Base-by-base conservation (phyloP, 2,329 filamentous ascomycete genomes). In the Cladophialophora exuberans region DNA sequence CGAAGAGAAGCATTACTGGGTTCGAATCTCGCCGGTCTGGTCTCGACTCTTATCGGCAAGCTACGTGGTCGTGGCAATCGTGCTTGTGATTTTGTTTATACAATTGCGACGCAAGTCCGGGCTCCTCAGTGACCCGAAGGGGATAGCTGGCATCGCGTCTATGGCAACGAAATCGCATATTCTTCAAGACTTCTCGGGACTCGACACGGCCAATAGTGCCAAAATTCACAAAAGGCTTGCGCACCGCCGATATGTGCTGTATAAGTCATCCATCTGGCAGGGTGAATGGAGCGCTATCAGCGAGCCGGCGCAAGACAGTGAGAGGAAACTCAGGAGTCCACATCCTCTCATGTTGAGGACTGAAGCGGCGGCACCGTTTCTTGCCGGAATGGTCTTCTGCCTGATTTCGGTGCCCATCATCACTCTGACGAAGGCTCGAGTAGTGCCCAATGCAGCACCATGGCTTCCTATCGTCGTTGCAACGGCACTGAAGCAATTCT, bases 191-290 rank as follows among this genome's bases (percentile, higher is more conserved):
- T 79, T 79, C 50, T 69, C 72, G 18, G 75, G 74, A 2, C 65
- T 78, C 22, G 76, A 79, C 51, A 70, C 69, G 15, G 75, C 73
- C 1, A 69, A 70, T 4, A 64, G 74, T 17, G 61, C 70, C 4
- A 69, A 72, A 39, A 79, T 79, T 28, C 76, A 79, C 59, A 74
- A 75, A 57, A 70, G 72, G 55, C 68, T 79, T 2, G 68, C 70
- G 6, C 69, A 76, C 52, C 69, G 76, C 11, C 72, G 75, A 28
- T 79, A 78, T 54, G 74, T 77, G 28, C 62, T 79, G 9, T 76
- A 79, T 64, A 79, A 79, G 62, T 77, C 74, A 23, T 76, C 75
- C 6, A 70, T 79, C 10, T 79, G 76, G 76, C 76, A 79, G 54
- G 76, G 76, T 47, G 76, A 78, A 60, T 78, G 72, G 53, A 74